Percentiles rank a stretch among this genome's conserved stretches.
These are phyloP conservation scores for Rhododendron mucronatum DNA, from an alignment of 148 eudicot species.

Conservation along the genomic window DNA sequence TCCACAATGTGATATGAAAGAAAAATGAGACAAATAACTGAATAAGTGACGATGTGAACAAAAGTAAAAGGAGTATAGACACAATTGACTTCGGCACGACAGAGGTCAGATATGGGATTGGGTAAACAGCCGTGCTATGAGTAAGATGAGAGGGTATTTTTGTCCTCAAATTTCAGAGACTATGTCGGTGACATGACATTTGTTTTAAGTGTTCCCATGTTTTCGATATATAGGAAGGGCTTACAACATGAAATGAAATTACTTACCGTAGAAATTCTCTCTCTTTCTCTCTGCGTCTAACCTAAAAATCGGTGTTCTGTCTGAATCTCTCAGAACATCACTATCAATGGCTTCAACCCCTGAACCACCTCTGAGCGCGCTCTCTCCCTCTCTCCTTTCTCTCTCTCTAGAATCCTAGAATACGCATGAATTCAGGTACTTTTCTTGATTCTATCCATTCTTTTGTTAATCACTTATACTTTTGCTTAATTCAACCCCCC, in stretches of 20 bases:
- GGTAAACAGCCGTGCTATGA: too few relatives aligned
- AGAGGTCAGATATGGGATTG: too few relatives aligned
- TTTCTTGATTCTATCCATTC: background rate
- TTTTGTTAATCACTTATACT: background rate
- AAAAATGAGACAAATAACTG: too few relatives aligned
- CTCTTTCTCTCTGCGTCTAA: background rate
- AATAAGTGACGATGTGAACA: too few relatives aligned
- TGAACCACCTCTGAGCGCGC: background rate
- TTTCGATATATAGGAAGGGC: background rate
- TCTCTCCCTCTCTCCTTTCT: background rate
- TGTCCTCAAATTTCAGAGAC: background rate
- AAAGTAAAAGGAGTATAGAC: too few relatives aligned
- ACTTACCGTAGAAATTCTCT: too few relatives aligned
- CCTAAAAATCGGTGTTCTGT: background rate
- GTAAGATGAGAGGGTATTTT: background rate
- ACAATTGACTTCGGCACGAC: too few relatives aligned
- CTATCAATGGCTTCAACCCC: background rate
- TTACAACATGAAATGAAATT: background rate
- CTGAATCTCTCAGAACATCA: background rate
- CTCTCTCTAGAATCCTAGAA: background rate
- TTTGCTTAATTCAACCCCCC: background rate
- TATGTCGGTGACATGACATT: background rate
- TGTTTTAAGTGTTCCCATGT: background rate
- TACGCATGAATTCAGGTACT: background rate
- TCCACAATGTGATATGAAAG: too few relatives aligned